Percentiles rank a stretch among this genome's conserved stretches.
phyloP scores from a whole-genome alignment of 2,329 filamentous ascomycete species.

The Diaporthe aspalathi region DNA sequence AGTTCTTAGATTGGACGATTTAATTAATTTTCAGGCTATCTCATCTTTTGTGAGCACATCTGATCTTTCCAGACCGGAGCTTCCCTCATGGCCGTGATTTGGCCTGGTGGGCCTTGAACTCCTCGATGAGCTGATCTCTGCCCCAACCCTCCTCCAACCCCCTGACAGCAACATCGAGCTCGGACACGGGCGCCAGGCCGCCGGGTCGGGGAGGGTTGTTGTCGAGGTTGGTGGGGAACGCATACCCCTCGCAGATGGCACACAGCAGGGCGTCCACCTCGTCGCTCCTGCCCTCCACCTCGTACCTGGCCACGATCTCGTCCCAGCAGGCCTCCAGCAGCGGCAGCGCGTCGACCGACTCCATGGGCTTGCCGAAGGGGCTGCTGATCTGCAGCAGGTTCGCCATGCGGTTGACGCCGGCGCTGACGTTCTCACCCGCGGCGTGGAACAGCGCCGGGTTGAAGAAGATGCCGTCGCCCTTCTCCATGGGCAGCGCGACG shows the following conservation, averaged over 20 bases:
- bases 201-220: slow-evolving; percentile 64
- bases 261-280: slow-evolving; percentile 59
- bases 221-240: slow-evolving; percentile 73
- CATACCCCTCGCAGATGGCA: slow-evolving; percentile 68
- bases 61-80: background rate
- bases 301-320: slow-evolving; percentile 48
- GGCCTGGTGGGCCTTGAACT: slow-evolving; percentile 46
- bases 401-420: slow-evolving; percentile 63
- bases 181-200: slow-evolving; percentile 70
- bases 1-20: slow-evolving; percentile 2
- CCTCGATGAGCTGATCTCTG: slow-evolving; percentile 53
- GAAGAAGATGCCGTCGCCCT: slow-evolving; percentile 73
- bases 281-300: slow-evolving; percentile 51
- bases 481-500: slow-evolving; percentile 62
- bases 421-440: slow-evolving; percentile 66
- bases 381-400: slow-evolving; percentile 72
- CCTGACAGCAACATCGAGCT: slow-evolving; percentile 62
- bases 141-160: slow-evolving; percentile 56
- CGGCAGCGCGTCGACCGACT: slow-evolving; percentile 64
- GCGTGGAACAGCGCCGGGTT: slow-evolving; percentile 73
- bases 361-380: slow-evolving; percentile 74
- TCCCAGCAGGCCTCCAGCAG: slow-evolving; percentile 60
- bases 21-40: background rate
- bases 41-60: background rate
- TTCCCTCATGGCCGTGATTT: slow-evolving; percentile 12